Conservation (phyloP, 345 rosid species). For the Brassica carinata region DNA sequence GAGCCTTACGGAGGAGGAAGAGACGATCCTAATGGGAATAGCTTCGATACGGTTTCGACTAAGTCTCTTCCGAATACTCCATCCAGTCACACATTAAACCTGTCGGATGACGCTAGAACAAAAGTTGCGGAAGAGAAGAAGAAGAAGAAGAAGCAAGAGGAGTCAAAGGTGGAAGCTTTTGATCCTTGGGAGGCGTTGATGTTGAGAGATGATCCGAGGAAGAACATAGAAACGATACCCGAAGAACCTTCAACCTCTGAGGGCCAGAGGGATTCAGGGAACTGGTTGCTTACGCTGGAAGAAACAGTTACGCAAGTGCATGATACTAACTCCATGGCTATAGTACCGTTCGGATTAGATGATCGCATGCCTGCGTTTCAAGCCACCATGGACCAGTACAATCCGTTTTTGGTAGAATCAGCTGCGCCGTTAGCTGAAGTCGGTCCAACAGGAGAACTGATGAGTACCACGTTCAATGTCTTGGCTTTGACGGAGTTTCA, state of each 20-base stretch:
- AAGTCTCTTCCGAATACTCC: constrained; percentile 36
- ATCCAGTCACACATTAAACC: not conserved
- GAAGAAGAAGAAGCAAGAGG: constrained; percentile 19
- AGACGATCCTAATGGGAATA: constrained; percentile 29
- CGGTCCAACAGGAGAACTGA: not conserved
- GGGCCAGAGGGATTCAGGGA: constrained; percentile 19
- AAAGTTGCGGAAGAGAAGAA: too few relatives aligned
- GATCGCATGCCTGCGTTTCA: constrained; percentile 23
- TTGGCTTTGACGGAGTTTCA: constrained; percentile 38
- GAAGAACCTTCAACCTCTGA: not conserved
- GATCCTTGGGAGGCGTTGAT: constrained; percentile 36
- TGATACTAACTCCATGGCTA: constrained; percentile 28
- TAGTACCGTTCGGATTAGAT: constrained; percentile 29
- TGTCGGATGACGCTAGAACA: not conserved
- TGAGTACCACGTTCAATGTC: constrained; percentile 6
- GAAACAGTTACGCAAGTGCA: constrained; percentile 38
- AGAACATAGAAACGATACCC: not conserved
- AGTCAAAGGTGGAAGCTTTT: constrained; percentile 9
- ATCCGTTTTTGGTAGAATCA: constrained; percentile 56
- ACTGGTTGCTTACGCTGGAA: constrained; percentile 62
- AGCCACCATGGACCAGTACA: constrained; percentile 37
- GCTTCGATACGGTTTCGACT: constrained; percentile 37
- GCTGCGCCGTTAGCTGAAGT: constrained; percentile 2
- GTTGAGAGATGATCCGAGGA: constrained; percentile 32
- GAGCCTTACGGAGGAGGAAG: constrained; percentile 42